Percentiles rank a stretch among this genome's conserved stretches.
Evolutionary conservation across 2,329 filamentous ascomycete genomes (phyloP).

Genomic region (Raffaelea deltoideospora): DNA sequence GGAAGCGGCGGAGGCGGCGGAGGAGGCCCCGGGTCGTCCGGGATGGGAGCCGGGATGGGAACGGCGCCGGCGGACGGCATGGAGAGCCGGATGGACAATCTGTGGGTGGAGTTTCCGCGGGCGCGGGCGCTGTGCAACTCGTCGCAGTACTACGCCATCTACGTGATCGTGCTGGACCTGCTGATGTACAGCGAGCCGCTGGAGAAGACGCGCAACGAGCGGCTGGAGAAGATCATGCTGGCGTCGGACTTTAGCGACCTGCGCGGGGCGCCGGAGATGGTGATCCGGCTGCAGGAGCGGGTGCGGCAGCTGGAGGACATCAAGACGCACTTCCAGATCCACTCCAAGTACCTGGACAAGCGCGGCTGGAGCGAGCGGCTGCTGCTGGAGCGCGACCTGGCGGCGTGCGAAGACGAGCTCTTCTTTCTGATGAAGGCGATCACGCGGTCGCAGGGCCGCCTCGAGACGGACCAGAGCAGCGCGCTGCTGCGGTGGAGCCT

Average conservation of each 20-base stretch:
- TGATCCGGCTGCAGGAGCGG: slow-evolving; percentile 77
- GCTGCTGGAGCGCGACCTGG: slow-evolving; percentile 75
- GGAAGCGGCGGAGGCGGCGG: background rate
- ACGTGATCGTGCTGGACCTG: slow-evolving; percentile 92
- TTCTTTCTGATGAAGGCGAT: slow-evolving; percentile 99
- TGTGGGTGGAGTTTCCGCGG: slow-evolving; percentile 94
- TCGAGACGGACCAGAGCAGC: slow-evolving; percentile 56
- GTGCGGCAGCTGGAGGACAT: slow-evolving; percentile 92
- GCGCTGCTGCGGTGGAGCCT: slow-evolving; percentile 85
- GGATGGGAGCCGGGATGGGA: too few species aligned
- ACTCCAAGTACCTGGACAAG: slow-evolving; percentile 72
- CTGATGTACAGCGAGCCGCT: slow-evolving; percentile 91
- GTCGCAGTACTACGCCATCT: slow-evolving; percentile 92
- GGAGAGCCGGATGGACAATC: slow-evolving; percentile 81
- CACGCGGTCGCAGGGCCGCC: slow-evolving; percentile 83
- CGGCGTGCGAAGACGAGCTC: slow-evolving; percentile 84
- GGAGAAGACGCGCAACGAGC: slow-evolving; percentile 92
- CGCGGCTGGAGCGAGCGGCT: slow-evolving; percentile 85
- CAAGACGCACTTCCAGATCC: slow-evolving; percentile 88
- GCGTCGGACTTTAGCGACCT: slow-evolving; percentile 97
- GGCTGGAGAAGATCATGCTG: slow-evolving; percentile 95
- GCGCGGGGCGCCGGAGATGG: slow-evolving; percentile 83
- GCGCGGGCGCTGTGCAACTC: slow-evolving; percentile 94
- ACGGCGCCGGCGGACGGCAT: background rate
- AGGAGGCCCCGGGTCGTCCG: background rate